Base-by-base conservation (phyloP, 352 stramenopile genomes). In the Phytopythium litorale region DNA sequence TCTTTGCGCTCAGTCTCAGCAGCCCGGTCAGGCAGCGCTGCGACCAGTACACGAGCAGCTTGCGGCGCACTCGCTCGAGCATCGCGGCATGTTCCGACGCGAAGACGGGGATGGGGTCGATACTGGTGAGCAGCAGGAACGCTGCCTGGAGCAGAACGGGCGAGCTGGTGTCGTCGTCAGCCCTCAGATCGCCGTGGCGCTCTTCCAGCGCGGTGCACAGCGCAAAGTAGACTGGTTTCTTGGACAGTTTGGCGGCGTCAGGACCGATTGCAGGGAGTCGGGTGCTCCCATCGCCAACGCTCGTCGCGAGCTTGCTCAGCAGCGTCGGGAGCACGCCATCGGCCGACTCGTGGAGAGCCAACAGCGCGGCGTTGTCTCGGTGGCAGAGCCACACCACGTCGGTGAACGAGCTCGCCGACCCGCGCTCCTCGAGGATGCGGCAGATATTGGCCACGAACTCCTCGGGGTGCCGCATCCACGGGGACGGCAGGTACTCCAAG, bases 361-460 rank as follows among this genome's bases (percentile, higher is more conserved):
- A 78, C 42, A 89, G 69, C 13, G 72, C 60, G 1, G 76, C 65
- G 53, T 89, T 89, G 54, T 94, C 81, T 50, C 87, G 72, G 68
- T 92, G 72, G 70, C 85, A 94, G 54, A 92, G 75, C 84, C 83
- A 91, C 15, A 92, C 67, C 12, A 92, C 71, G 54, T 94, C 85
- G 37, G 71, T 78, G 61, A 94, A 87, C 58, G 78, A 81, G 50
- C 79, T 85, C 55, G 86, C 71, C 8, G 74, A 82, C 25, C 70
- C 68, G 64, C 76, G 76, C 33, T 88, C 64, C 33, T 85, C 66
- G 2, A 92, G 60, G 43, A 91, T 75, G 4, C 65, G 67, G 37
- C 76, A 85, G 56, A 89, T 78, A 3, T 74, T 67, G 23, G 72
- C 52, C 25, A 87, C 73, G 37, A 92, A 84, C 49, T 71, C 54